These are phyloP conservation scores for Dichotomopilus funicola DNA, from an alignment of 2,329 filamentous ascomycete species.

Conservation along the genomic window DNA sequence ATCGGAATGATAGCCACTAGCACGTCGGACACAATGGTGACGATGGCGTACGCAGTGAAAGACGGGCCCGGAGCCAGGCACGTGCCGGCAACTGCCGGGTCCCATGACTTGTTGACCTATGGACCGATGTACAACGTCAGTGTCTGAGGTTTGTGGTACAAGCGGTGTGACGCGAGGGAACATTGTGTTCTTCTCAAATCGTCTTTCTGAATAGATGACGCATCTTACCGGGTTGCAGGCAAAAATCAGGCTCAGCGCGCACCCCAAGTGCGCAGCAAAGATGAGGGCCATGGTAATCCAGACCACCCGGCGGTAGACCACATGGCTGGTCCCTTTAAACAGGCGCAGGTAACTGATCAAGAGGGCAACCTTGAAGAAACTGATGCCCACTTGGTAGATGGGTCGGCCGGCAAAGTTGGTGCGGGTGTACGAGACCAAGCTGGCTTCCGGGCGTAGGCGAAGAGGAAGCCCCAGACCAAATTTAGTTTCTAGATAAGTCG, in stretches of 20 bases:
- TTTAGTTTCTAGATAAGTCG: constrained; percentile 39
- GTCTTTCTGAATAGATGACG: neutral
- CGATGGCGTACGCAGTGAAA: constrained; percentile 45
- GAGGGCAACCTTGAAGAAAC: constrained; percentile 50
- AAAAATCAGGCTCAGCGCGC: constrained; percentile 43
- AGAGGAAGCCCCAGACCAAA: constrained; percentile 47
- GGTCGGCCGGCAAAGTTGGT: constrained; percentile 49
- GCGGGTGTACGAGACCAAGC: constrained; percentile 39
- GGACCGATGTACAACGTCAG: neutral
- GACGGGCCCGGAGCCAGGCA: constrained; percentile 42
- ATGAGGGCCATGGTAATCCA: constrained; percentile 38
- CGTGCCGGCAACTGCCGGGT: constrained; percentile 32
- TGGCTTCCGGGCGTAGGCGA: constrained; percentile 35
- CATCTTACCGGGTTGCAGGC: constrained; percentile 42
- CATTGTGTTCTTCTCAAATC: too few relatives aligned
- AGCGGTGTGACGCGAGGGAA: too few relatives aligned
- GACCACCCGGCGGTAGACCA: constrained; percentile 38
- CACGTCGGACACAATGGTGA: constrained; percentile 46
- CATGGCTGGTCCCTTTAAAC: constrained; percentile 42
- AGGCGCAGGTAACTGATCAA: constrained; percentile 47
- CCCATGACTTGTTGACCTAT: constrained; percentile 41
- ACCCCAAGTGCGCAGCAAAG: constrained; percentile 42
- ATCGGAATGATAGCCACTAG: constrained; percentile 45
- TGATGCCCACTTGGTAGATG: constrained; percentile 49
- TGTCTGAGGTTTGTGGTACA: too few relatives aligned